Percentiles rank a stretch among this genome's conserved stretches.
These are phyloP conservation scores for Myxozyma neotropica DNA, from an alignment of 805 yeast species.

Conservation along the genomic window DNA sequence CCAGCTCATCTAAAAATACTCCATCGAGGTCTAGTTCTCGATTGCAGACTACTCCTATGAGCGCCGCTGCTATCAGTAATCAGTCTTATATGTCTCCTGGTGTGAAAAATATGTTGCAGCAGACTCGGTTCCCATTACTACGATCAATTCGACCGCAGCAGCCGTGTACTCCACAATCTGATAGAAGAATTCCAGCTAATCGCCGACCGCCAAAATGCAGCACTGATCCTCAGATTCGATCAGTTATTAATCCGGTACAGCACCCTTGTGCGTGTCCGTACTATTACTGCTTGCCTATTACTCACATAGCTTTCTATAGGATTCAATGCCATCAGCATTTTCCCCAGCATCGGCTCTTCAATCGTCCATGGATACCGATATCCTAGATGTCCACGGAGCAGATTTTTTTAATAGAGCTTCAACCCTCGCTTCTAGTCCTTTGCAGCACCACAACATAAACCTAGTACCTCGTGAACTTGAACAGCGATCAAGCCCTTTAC, in stretches of 20 bases:
- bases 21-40: neutral
- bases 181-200: neutral
- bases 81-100: constrained; percentile 11
- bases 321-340: neutral
- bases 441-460: neutral
- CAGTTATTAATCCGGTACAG: no score
- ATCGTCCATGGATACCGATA: neutral
- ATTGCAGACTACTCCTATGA: neutral
- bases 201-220: neutral
- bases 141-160: neutral
- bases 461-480: neutral
- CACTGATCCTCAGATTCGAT: neutral
- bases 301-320: no score
- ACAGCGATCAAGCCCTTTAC: neutral
- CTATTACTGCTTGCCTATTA: no score
- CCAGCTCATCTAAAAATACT: neutral
- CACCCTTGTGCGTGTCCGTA: no score
- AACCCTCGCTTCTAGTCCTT: neutral
- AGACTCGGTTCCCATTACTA: neutral
- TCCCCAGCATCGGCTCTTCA: neutral
- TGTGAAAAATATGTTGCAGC: constrained; percentile 8
- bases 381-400: neutral
- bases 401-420: neutral
- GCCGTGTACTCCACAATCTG: neutral
- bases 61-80: neutral